Evolutionary conservation across 106 monocot species (phyloP).

Genomic region (Alisma plantagoaquatica): DNA sequence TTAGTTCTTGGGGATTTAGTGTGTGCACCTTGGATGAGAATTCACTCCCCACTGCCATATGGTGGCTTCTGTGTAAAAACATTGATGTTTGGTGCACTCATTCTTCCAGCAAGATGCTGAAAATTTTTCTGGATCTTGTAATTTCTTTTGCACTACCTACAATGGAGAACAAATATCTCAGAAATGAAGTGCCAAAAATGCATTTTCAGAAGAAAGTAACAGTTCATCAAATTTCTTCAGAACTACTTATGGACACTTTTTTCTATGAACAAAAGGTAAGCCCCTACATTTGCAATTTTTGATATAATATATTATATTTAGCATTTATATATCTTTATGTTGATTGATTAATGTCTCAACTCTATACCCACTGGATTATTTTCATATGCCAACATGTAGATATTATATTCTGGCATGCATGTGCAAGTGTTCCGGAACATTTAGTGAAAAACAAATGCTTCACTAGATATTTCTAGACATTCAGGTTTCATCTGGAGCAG

Average conservation of each 20-base stretch:
- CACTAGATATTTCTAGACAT: too few species aligned
- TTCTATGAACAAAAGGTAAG: slow-evolving; percentile 69
- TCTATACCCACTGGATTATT: too few species aligned
- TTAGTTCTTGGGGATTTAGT: slow-evolving; percentile 41
- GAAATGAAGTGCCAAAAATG: too few species aligned
- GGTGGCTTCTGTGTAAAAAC: slow-evolving; percentile 67
- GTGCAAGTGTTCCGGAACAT: too few species aligned
- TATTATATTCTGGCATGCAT: too few species aligned
- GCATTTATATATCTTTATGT: too few species aligned
- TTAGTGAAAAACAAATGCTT: too few species aligned
- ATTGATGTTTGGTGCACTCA: slow-evolving; percentile 69
- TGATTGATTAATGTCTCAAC: too few species aligned
- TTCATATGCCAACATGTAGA: too few species aligned
- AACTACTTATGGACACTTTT: slow-evolving; percentile 41
- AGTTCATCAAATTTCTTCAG: slow-evolving; percentile 35
- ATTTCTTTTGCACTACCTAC: slow-evolving; percentile 21
- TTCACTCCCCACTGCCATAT: slow-evolving; percentile 50
- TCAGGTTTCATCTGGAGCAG: too few species aligned
- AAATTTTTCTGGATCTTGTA: slow-evolving; percentile 50
- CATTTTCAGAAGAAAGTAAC: too few species aligned
- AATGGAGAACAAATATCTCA: slow-evolving; percentile 6
- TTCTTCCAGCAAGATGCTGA: slow-evolving; percentile 40
- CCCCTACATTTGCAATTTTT: slow-evolving; percentile 3
- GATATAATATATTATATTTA: too few species aligned
- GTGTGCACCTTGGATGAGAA: slow-evolving; percentile 51